phyloP scores from a whole-genome alignment of 2,329 filamentous ascomycete genomes.

The Calycina herbarum region DNA sequence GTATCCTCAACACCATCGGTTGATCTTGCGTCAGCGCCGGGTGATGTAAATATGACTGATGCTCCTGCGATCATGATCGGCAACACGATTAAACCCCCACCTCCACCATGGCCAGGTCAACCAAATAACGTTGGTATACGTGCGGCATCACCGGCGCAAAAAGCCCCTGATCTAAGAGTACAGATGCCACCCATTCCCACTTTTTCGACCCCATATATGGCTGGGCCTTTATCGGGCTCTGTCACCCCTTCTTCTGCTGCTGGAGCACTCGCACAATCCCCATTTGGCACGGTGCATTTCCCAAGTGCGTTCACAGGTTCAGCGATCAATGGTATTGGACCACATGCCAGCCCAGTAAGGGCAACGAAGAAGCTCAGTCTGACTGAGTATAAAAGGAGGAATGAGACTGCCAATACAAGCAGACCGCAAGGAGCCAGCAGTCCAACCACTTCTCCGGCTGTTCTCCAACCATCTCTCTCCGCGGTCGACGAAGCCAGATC shows the following conservation, averaged over 20 bases:
- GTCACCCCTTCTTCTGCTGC: conserved; percentile 51
- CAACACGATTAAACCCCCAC: conserved; percentile 35
- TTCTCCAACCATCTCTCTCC: conserved; percentile 42
- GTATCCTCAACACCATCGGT: conserved; percentile 32
- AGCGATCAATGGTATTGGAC: conserved; percentile 45
- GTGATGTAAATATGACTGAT: conserved; percentile 34
- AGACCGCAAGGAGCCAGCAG: conserved; percentile 30
- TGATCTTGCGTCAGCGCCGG: conserved; percentile 21
- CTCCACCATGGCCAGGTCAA: conserved; percentile 33
- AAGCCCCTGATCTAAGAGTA: conserved; percentile 40
- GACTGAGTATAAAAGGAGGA: conserved; percentile 59
- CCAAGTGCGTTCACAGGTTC: conserved; percentile 46
- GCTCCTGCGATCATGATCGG: conserved; percentile 23
- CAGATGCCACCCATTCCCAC: conserved; percentile 57
- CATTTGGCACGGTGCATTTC: conserved; percentile 45
- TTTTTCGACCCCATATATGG: conserved; percentile 43
- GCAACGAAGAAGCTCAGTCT: conserved; percentile 66
- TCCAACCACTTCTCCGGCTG: conserved; percentile 38
- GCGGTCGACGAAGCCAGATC: conserved; percentile 45
- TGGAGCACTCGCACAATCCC: conserved; percentile 49
- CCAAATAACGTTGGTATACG: conserved; percentile 11
- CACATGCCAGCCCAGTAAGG: conserved; percentile 55
- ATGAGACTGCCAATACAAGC: conserved; percentile 21
- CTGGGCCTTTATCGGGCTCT: conserved; percentile 33
- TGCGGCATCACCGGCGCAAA: conserved; percentile 17